Base-by-base conservation (phyloP, 441 rosid species). In the Adansonia rubrostipa region DNA sequence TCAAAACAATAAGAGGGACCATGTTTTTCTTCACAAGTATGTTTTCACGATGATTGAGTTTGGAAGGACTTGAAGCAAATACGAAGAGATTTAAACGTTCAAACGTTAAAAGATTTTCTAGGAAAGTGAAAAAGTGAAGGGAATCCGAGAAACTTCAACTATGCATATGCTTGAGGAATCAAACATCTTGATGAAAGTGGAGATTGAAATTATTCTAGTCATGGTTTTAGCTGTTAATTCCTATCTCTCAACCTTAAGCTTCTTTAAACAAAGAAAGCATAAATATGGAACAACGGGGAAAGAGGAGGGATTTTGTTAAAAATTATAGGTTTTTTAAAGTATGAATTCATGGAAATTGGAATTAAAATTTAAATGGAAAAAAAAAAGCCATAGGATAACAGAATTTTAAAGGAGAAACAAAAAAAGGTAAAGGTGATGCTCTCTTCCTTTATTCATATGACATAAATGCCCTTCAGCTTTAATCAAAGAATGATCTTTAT, bases 391-490 rank as follows among this genome's bases (percentile, higher is more conserved):
- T 86, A 85, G 88, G 78, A 84, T 87, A 84, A 86, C 89, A 81
- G 87, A 88, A 85, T 82, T 83, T 84, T 83, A 79, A 87, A 84
- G 88, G 73, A 57, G 45, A 81, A 88, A 83, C 80, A 40, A 36
- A 66, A 36, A 79, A 86, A 86, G 82, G 86, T 78, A 82, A 90
- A 89, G 89, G 81, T 75, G 88, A 81, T 83, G 75, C 80, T 61
- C 70, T 79, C 63, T 72, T 15, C 70, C 65, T 79, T 77, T 79
- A 76, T 83, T 73, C 69, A 67, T 66, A 57, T 81, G 87, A 77
- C 86, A 79, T 81, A 80, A 86, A 76, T 87, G 53, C 84, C 90
- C 91, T 87, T 85, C 63, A 74, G 71, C 94, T 89, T 91, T 91
- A 87, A 88, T 78, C 86, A 89, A 86, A 81, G 81, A 11, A n/a